Percentiles rank a stretch among this genome's conserved stretches.
Evolutionary conservation across 1,139 yeast genomes (phyloP).

Genomic region (Yamadazyma epiphylla): DNA sequence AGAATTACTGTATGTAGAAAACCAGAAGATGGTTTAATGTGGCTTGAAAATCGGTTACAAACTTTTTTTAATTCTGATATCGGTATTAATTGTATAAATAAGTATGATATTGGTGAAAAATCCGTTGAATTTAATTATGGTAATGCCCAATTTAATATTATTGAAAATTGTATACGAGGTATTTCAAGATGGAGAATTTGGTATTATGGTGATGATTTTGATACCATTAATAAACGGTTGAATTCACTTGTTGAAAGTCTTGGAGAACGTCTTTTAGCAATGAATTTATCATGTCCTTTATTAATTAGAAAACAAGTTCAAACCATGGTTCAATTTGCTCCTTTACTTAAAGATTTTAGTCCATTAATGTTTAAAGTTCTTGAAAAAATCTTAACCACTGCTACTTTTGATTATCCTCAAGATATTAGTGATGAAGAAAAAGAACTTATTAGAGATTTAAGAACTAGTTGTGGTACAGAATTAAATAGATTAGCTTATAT

Average conservation of each 20-base stretch:
- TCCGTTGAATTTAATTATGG: conserved; percentile 74
- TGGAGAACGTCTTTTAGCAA: conserved; percentile 71
- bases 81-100: conserved; percentile 62
- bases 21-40: conserved; percentile 75
- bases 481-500: conserved; percentile 87
- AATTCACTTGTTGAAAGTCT: conserved; percentile 66
- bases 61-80: conserved; percentile 68
- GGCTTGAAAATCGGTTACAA: conserved; percentile 77
- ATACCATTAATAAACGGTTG: conserved; percentile 51
- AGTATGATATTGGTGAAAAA: conserved; percentile 54
- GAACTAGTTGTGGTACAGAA: conserved; percentile 94
- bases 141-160: conserved; percentile 76
- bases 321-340: conserved; percentile 95
- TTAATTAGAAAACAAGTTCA: conserved; percentile 83
- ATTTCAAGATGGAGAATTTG: conserved; percentile 96
- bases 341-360: conserved; percentile 73
- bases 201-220: conserved; percentile 68
- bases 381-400: conserved; percentile 83
- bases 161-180: conserved; percentile 89
- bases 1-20: conserved; percentile 82
- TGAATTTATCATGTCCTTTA: conserved; percentile 77
- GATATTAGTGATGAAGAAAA: conserved; percentile 67
- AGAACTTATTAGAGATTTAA: conserved; percentile 78
- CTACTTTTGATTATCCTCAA: conserved; percentile 78
- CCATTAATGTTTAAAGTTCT: conserved; percentile 75